phyloP scores from a whole-genome alignment of 1,139 yeast species.

The Candida glucosophila region DNA sequence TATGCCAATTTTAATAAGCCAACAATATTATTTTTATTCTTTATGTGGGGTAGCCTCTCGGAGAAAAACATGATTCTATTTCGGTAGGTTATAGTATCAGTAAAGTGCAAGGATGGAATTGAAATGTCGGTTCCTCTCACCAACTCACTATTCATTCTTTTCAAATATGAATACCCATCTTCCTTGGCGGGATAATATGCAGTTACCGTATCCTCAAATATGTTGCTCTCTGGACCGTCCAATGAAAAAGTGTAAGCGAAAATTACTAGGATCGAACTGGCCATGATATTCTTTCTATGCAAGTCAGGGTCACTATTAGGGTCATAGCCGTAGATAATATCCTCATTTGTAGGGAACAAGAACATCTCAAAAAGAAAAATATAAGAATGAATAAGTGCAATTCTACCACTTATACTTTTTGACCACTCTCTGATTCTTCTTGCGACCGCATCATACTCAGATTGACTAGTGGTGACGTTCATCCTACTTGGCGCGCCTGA shows the following conservation, averaged over 20 bases:
- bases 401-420: constrained; percentile 18
- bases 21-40: constrained; percentile 39
- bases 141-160: constrained; percentile 23
- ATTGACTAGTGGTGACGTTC: constrained; percentile 58
- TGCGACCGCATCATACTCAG: constrained; percentile 42
- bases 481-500: constrained; percentile 80
- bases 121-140: constrained; percentile 7
- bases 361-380: constrained; percentile 56
- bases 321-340: constrained; percentile 1
- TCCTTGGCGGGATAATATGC: constrained; percentile 10
- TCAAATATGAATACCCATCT: constrained; percentile 32
- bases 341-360: constrained; percentile 33
- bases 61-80: constrained; percentile 32
- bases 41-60: constrained; percentile 30
- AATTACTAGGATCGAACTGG: constrained; percentile 37
- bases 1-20: constrained; percentile 49
- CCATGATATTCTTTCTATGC: constrained; percentile 31
- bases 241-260: constrained; percentile 40
- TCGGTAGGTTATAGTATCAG: constrained; percentile 19
- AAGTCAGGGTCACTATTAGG: constrained; percentile 20
- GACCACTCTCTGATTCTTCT: constrained; percentile 22
- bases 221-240: constrained; percentile 31
- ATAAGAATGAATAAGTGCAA: constrained; percentile 51
- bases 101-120: constrained; percentile 3
- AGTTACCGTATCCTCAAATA: not conserved